A percentile compares a stretch with the other conserved stretches of the same genome.
These are phyloP conservation scores for Pugionium dolabratum DNA, from an alignment of 345 rosid genomes.

Conservation along the genomic window DNA sequence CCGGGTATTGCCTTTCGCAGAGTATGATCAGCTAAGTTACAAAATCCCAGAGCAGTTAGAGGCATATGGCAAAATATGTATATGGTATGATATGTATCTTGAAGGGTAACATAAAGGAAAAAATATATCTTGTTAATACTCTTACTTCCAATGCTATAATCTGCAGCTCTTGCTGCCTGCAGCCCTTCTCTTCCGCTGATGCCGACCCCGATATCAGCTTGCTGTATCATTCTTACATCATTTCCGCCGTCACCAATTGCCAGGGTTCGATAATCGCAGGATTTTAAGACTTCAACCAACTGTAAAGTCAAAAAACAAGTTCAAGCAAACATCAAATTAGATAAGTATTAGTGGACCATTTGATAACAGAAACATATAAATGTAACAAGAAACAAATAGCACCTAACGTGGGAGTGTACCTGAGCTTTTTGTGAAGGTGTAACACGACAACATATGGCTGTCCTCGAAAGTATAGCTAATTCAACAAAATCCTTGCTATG, in stretches of 20 bases:
- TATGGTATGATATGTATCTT: slow-evolving; percentile 2
- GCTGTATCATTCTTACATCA: slow-evolving; percentile 99
- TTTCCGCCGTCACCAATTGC: slow-evolving; percentile 99
- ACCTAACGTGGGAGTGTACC: slow-evolving; percentile 44
- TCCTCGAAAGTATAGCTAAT: slow-evolving; percentile 89
- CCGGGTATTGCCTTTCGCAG: no score
- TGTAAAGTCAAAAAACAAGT: slow-evolving; percentile 40
- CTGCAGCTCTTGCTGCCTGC: slow-evolving; percentile 99
- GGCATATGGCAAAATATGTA: background rate
- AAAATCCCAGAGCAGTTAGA: background rate
- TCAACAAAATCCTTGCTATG: slow-evolving; percentile 84
- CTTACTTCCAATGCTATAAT: slow-evolving; percentile 98
- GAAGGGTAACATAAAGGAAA: background rate
- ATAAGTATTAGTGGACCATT: slow-evolving; percentile 2
- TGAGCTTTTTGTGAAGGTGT: slow-evolving; percentile 99
- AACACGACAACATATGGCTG: slow-evolving; percentile 98
- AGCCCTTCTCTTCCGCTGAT: slow-evolving; percentile 99
- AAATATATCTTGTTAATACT: background rate
- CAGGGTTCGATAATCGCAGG: slow-evolving; percentile 91
- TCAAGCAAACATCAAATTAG: background rate
- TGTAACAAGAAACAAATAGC: background rate
- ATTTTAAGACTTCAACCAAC: slow-evolving; percentile 90
- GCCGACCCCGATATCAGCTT: slow-evolving; percentile 98
- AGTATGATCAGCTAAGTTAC: no score
- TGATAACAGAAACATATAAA: slow-evolving; percentile 2